These are phyloP conservation scores for Voacanga thouarsii DNA, from an alignment of 257 asterid genomes.

Conservation along the genomic window DNA sequence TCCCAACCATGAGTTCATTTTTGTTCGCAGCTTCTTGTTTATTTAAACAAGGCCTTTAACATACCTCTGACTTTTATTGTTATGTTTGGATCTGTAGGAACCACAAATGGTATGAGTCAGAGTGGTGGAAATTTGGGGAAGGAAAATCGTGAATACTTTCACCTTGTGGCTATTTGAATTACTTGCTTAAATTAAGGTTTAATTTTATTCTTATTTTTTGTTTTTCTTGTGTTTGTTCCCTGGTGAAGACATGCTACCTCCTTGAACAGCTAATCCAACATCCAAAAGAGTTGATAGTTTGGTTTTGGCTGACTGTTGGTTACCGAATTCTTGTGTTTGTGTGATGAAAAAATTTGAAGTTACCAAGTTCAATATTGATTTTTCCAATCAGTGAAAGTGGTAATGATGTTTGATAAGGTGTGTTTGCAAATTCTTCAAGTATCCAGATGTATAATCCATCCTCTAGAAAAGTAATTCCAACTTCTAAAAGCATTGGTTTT, in stretches of 20 bases:
- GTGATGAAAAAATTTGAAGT: neutral
- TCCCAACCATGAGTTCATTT: conserved; percentile 64
- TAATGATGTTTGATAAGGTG: neutral
- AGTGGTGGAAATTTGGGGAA: conserved; percentile 98
- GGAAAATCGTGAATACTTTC: conserved; percentile 75
- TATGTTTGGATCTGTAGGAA: conserved; percentile 42
- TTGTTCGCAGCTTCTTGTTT: neutral
- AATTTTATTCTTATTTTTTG: neutral
- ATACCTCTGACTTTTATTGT: neutral
- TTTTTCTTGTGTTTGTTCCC: neutral
- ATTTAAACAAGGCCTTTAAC: neutral
- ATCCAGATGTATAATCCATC: neutral
- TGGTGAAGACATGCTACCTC: neutral
- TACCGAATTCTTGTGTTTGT: neutral
- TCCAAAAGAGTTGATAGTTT: neutral
- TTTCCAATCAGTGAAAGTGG: neutral
- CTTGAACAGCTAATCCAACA: neutral
- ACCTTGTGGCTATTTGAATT: conserved; percentile 12
- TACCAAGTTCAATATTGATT: neutral
- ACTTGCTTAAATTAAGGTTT: neutral
- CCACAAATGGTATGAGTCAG: conserved; percentile 90
- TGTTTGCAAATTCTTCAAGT: neutral
- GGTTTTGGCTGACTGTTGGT: neutral
- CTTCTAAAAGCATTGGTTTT: neutral
- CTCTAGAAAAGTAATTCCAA: neutral